Base-by-base conservation (phyloP, 2,329 filamentous ascomycete species). In the Paramyrothecium roridum region DNA sequence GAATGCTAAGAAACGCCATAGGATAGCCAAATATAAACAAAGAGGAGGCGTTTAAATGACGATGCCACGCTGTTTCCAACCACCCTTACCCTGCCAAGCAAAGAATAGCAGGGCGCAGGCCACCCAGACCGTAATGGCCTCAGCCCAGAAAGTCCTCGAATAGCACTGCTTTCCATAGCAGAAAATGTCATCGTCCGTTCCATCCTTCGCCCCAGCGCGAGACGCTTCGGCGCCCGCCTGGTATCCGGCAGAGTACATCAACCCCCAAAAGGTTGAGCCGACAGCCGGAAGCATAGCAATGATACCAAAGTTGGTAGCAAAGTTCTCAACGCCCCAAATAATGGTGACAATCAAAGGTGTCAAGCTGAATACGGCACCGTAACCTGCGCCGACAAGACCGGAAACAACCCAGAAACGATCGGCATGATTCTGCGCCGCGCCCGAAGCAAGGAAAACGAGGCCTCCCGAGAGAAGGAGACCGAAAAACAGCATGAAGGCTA, bases 301-400 rank as follows among this genome's bases (percentile, higher is more conserved):
- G 58, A 98, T 93, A 11, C 95, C 95, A 86, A 93, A 99, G 65
- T 99, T 98, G 1, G 95, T 99, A 56, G 91, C 95, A 69, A 99
- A 98, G 70, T 98, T 99, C 76, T 98, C 93, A 0, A 96, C 92
- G 23, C 95, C 95, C 95, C 95, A 99, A 48, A 99, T 93, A 11
- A 97, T 92, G n/a, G 88, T 91, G 63, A 97, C 89, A 55, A 98
- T 90, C 61, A 98, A 93, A 2, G 95, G 95, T 0, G 90, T 89
- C 7, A 98, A 81, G 50, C 86, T 89, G 76, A 98, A 99, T 21
- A 93, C 85, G 33, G 93, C 93, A 48, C 95, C 95, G 68, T 99
- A 98, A 48, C 95, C 95, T 1, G 92, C 87, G 8, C 95, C 95
- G 8, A 99, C 86, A 1, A 93, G 80, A 0, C 88, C 84, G 0